A percentile compares a stretch with the other conserved stretches of the same genome.
These are phyloP conservation scores for Rhododendron molle DNA, from an alignment of 148 eudicot genomes.

Conservation along the genomic window DNA sequence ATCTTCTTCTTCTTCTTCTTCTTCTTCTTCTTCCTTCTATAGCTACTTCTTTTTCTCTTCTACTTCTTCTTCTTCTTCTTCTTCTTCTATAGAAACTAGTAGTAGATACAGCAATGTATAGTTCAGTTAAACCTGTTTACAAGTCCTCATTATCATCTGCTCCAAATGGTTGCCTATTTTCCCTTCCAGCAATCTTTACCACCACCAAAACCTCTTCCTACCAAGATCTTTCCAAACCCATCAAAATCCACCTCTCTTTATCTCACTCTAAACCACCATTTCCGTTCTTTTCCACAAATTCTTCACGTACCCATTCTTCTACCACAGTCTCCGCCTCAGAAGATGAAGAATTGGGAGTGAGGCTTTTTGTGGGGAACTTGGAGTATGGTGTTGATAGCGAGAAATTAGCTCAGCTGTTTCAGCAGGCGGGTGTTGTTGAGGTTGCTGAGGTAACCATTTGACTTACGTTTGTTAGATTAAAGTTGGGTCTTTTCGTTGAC, in stretches of 20 bases:
- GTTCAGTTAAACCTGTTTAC: background rate
- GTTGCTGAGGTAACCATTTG: slow-evolving; percentile 11
- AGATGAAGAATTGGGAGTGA: slow-evolving; percentile 7
- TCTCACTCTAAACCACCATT: too few relatives aligned
- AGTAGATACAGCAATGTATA: background rate
- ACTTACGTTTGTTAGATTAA: background rate
- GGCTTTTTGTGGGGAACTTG: slow-evolving; percentile 37
- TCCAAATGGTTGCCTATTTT: background rate
- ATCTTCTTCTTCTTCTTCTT: background rate
- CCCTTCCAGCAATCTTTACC: background rate
- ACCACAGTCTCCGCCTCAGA: background rate
- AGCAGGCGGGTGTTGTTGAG: slow-evolving; percentile 2
- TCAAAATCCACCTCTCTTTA: too few relatives aligned
- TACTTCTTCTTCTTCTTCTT: too few relatives aligned
- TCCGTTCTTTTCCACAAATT: too few relatives aligned
- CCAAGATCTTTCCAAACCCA: too few relatives aligned
- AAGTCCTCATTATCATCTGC: background rate
- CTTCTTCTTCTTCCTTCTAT: background rate
- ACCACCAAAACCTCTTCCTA: too few relatives aligned
- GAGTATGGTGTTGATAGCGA: slow-evolving; percentile 33
- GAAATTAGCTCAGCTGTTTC: slow-evolving; percentile 1
- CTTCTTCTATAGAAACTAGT: too few relatives aligned
- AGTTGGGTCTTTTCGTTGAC: background rate
- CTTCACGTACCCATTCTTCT: too few relatives aligned
- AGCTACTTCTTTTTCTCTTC: background rate